Conservation (phyloP, 331 rosid genomes). For the Arachis monticola region DNA sequence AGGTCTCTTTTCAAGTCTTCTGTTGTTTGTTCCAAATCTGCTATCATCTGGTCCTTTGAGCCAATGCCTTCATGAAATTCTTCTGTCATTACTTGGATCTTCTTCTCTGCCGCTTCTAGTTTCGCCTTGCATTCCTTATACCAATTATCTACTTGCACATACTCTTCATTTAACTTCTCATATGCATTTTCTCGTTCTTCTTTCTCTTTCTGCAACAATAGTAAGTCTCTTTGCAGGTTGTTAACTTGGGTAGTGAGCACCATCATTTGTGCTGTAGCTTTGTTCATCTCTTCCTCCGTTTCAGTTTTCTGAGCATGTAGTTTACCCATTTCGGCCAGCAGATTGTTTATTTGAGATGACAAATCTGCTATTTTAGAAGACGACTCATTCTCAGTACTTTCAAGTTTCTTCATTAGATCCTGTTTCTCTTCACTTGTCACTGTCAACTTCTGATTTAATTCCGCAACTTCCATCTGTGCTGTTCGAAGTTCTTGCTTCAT, state of each 20-base stretch:
- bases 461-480: constrained; percentile 63
- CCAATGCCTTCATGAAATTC: constrained; percentile 46
- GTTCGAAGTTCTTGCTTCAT: constrained; percentile 73
- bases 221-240: constrained; percentile 59
- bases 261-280: constrained; percentile 55
- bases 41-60: constrained; percentile 59
- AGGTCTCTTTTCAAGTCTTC: constrained; percentile 75
- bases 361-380: constrained; percentile 58
- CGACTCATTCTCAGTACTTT: constrained; percentile 56
- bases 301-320: constrained; percentile 60
- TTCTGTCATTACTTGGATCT: constrained; percentile 53
- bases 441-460: constrained; percentile 55
- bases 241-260: constrained; percentile 55
- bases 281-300: constrained; percentile 58
- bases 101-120: constrained; percentile 62
- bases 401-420: constrained; percentile 55
- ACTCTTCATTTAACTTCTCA: constrained; percentile 62
- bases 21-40: constrained; percentile 58
- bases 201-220: constrained; percentile 58
- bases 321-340: constrained; percentile 48
- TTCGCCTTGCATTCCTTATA: constrained; percentile 57
- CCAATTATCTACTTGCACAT: constrained; percentile 52
- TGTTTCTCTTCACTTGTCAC: constrained; percentile 70
- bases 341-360: constrained; percentile 58
- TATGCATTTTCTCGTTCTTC: constrained; percentile 63